Evolutionary conservation across 1,139 yeast species (phyloP), one percentile per base, ranked within the genome.

Genomic region (Hyphopichia pseudoburtonii): DNA sequence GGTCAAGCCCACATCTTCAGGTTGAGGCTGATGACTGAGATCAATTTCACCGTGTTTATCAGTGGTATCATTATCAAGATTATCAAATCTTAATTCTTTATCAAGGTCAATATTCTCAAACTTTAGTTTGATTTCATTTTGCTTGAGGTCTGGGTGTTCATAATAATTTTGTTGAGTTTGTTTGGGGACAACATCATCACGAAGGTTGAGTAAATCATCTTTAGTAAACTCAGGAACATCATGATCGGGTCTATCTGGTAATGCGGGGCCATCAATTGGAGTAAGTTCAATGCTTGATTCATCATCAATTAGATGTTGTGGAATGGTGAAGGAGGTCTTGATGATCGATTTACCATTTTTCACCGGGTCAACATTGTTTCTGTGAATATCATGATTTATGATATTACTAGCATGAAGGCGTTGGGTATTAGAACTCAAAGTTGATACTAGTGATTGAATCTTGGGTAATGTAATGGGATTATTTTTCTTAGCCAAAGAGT

Each of bases 211-310:
- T 33, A 64, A 46, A 21, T 62, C 65, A 4, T 44, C 43, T 3
- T 52, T 47, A 21, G 39, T 40, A 26, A 64, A 50, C 1, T 57
- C 50, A 10, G 54, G 57, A 34, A 61, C 49, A 30, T 55, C 70
- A n/a, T n/a, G n/a, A 26, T 42, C 37, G 2, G 77, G 76, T 11
- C 56, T 50, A 36, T 65, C 62, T 0, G 62, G 60, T 17, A 57
- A 42, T 21, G 60, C 62, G 3, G 56, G 50, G 30, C 52, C 62
- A 38, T 38, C 51, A 37, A 36, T 46, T 2, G 76, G 68, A 5
- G 59, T 56, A 16, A 52, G 41, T 38, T 73, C 79, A 26, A 73
- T 56, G 37, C 73, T 73, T 30, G 56, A 56, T 26, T 62, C 66
- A 32, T 62, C 62, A 35, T 58, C 56, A 3, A 55, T 50, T 28